Evolutionary conservation across 805 yeast genomes (phyloP).

Genomic region (Suhomyces faveliae): DNA sequence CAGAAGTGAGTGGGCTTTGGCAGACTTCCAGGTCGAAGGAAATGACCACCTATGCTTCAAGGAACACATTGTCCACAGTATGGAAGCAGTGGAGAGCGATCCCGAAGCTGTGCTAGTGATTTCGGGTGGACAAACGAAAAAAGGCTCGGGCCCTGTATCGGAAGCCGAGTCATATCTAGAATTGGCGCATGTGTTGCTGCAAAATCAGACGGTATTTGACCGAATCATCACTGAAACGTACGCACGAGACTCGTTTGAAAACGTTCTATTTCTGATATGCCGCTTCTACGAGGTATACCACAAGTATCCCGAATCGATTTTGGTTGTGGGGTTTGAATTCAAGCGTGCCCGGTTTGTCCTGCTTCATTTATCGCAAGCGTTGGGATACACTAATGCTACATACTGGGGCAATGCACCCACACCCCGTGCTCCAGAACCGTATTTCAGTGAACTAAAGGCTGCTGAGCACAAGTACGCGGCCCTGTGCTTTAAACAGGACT

Average conservation of each 20-base stretch:
- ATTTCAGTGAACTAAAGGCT: conserved; percentile 45
- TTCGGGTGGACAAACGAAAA: conserved; percentile 76
- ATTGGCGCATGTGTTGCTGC: conserved; percentile 36
- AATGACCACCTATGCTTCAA: conserved; percentile 65
- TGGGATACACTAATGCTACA: conserved; percentile 41
- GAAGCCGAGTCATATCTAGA: conserved; percentile 60
- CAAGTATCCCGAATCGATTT: conserved; percentile 49
- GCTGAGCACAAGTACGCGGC: conserved; percentile 57
- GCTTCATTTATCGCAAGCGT: conserved; percentile 49
- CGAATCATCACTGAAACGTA: conserved; percentile 58
- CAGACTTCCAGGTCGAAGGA: conserved; percentile 66
- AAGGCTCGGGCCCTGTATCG: conserved; percentile 49
- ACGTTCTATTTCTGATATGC: conserved; percentile 59
- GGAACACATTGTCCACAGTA: conserved; percentile 53
- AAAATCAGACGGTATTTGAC: conserved; percentile 8
- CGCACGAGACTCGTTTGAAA: conserved; percentile 80
- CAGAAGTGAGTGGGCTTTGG: conserved; percentile 63
- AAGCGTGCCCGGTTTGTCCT: conserved; percentile 59
- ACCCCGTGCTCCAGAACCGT: conserved; percentile 39
- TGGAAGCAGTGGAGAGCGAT: conserved; percentile 34
- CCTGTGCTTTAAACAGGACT: conserved; percentile 51
- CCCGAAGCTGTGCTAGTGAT: conserved; percentile 39
- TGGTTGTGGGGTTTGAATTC: conserved; percentile 73
- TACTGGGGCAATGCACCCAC: conserved; percentile 61
- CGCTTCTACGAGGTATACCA: conserved; percentile 49